phyloP scores from a whole-genome alignment of 768 basidiomycete species.

The Hortiboletus flavorubellus region DNA sequence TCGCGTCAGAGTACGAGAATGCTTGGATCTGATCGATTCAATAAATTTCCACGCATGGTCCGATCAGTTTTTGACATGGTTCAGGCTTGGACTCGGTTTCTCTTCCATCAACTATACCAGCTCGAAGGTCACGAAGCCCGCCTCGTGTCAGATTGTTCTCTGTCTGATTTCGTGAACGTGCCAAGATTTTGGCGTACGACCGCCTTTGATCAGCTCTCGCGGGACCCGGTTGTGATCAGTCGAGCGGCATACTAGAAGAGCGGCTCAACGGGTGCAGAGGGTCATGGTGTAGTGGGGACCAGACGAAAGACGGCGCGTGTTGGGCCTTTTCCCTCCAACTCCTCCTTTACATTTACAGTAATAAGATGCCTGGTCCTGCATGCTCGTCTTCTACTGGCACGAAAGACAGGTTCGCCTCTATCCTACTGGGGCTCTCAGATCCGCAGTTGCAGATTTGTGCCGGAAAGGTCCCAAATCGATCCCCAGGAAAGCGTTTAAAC shows the following conservation, averaged over 20 bases:
- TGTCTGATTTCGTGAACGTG: slow-evolving; percentile 57
- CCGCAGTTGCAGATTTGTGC: not conserved
- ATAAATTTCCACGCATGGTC: not conserved
- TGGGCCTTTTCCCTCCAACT: slow-evolving; percentile 11
- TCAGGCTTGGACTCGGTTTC: not conserved
- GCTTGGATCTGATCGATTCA: not conserved
- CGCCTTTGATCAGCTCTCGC: slow-evolving; percentile 61
- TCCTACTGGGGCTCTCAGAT: not conserved
- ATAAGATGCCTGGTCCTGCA: slow-evolving; percentile 8
- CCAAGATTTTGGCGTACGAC: slow-evolving; percentile 72
- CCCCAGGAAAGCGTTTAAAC: not conserved
- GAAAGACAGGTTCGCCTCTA: not conserved
- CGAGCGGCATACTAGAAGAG: slow-evolving; percentile 67
- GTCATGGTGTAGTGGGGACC: slow-evolving; percentile 38
- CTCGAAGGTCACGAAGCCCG: slow-evolving; percentile 30
- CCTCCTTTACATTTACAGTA: not conserved
- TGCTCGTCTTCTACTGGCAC: not conserved
- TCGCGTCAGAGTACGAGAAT: not conserved
- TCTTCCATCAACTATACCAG: not conserved
- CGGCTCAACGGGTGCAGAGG: slow-evolving; percentile 30
- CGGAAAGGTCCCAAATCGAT: not conserved
- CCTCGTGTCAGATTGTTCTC: slow-evolving; percentile 41
- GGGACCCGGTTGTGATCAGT: slow-evolving; percentile 52
- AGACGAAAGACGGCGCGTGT: slow-evolving; percentile 30
- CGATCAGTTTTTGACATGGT: no score